Base-by-base conservation (phyloP, 2,329 filamentous ascomycete species). In the Clarireedia sp. region DNA sequence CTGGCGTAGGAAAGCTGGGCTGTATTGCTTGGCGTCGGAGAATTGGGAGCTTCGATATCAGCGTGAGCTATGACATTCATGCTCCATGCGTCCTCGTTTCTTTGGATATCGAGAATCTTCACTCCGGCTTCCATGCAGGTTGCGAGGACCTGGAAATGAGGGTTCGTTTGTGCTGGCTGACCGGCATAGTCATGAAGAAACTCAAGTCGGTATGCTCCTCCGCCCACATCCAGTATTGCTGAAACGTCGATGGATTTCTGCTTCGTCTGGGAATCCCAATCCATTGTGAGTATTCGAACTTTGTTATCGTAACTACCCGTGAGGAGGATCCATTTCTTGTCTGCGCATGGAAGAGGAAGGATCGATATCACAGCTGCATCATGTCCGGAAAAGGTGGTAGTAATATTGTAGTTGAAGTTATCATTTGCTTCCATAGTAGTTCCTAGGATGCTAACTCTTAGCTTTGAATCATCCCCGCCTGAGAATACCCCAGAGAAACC, bases 1-100 rank as follows among this genome's bases (percentile, higher is more conserved):
- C 87, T 89, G 6, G 86, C 91, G 69, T 97, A 97, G 66, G 95
- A 96, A 89, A 97, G 77, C 68, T 96, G 90, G 67, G 92, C 88
- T 63, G 89, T 86, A 64, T 95, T 95, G 51, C 77, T 80, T 0
- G 79, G 37, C 17, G 60, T 60, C 38, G 21, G 17, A 19, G 41
- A 51, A 44, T 21, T 29, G 5, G 46, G 46, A 9, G 33, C 41
- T 9, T 43, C 19, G n/a, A 50, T 44, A 16, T 44, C 26, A 0
- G 36, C 33, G 16, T 37, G 43, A 38, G 37, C 51, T 43, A 58
- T 46, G 26, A 52, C 33, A n/a, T 90, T 96, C 56, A 94, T 84
- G 1, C 65, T 66, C 79, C 85, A 90, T 55, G 72, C 57, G 59
- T 70, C 68, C 1, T 71, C 64, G 1, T 62, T 57, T 24, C 72